A percentile compares a stretch with the other conserved stretches of the same genome.
phyloP scores from a whole-genome alignment of 176 grass and related monocot species.

The Aegilops umbellulata region DNA sequence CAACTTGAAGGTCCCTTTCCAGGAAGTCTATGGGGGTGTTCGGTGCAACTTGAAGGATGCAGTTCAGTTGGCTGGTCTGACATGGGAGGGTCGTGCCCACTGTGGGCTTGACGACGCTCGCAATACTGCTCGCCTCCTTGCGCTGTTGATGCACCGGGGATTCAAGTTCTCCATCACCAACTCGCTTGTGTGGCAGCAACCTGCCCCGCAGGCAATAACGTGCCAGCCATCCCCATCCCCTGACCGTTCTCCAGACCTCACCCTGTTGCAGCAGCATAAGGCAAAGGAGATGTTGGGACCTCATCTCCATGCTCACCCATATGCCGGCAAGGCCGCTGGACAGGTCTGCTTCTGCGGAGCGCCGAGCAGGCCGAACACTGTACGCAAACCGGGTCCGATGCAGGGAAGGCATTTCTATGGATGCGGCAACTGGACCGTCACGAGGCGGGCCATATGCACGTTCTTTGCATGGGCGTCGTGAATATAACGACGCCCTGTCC shows the following conservation, averaged over 20 bases:
- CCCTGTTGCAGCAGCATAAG: conserved; percentile 34
- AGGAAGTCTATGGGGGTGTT: conserved; percentile 63
- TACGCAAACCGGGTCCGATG: conserved; percentile 80
- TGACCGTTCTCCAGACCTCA: conserved; percentile 16
- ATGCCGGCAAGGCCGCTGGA: conserved; percentile 43
- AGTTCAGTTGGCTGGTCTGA: conserved; percentile 76
- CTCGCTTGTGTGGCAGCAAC: conserved; percentile 53
- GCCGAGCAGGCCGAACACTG: conserved; percentile 58
- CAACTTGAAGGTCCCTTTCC: conserved; percentile 95
- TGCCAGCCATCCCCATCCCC: conserved; percentile 29
- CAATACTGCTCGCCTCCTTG: conserved; percentile 88
- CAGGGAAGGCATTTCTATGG: conserved; percentile 84
- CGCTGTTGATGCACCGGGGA: conserved; percentile 70
- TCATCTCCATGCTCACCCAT: conserved; percentile 45
- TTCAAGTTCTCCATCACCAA: conserved; percentile 94
- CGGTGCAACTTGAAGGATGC: conserved; percentile 90
- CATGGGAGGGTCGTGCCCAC: conserved; percentile 95
- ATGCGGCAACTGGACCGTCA: conserved; percentile 81
- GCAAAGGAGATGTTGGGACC: conserved; percentile 31
- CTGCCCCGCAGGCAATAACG: conserved; percentile 19
- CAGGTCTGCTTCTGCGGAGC: conserved; percentile 68
- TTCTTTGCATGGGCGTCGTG: conserved; percentile 75
- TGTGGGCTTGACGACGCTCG: conserved; percentile 91
- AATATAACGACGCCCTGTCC: background rate
- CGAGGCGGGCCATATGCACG: conserved; percentile 64